Evolutionary conservation across 148 eudicot genomes (phyloP).

Genomic region (Polygonum maritimum): DNA sequence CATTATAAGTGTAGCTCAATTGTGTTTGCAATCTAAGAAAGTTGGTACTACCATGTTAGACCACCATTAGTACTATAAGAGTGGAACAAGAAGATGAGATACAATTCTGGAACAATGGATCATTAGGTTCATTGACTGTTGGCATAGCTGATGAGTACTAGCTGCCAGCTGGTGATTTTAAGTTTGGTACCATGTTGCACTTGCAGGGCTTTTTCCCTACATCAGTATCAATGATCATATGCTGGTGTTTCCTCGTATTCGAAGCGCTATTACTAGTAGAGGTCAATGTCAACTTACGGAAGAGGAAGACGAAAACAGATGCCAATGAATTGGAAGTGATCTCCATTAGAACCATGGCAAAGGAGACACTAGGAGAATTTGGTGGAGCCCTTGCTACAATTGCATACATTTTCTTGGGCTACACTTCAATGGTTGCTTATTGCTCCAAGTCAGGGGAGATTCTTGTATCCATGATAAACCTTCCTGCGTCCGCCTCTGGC

Average conservation of each 20-base stretch:
- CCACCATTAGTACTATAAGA: too few relatives aligned
- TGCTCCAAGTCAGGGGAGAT: constrained; percentile 59
- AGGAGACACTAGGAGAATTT: neutral
- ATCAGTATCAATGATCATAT: neutral
- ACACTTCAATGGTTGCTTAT: constrained; percentile 50
- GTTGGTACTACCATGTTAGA: too few relatives aligned
- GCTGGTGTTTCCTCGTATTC: neutral
- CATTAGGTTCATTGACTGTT: too few relatives aligned
- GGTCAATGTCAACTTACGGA: neutral
- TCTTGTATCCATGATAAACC: constrained; percentile 27
- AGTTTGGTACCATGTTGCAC: neutral
- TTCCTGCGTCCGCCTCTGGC: constrained; percentile 40
- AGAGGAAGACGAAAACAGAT: neutral
- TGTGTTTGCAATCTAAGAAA: neutral
- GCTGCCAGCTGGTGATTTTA: neutral
- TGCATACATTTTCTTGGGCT: constrained; percentile 49
- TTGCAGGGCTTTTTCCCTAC: neutral
- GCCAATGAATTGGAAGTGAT: neutral
- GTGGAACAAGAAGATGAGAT: too few relatives aligned
- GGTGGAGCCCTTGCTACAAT: constrained; percentile 13
- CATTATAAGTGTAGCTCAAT: too few relatives aligned
- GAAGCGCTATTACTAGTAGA: constrained; percentile 4
- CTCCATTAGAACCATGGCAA: constrained; percentile 2
- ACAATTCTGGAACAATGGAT: too few relatives aligned
- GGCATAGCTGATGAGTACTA: neutral